Evolutionary conservation across 2,329 filamentous ascomycete species (phyloP).

Genomic region (Claviceps pazoutovae): DNA sequence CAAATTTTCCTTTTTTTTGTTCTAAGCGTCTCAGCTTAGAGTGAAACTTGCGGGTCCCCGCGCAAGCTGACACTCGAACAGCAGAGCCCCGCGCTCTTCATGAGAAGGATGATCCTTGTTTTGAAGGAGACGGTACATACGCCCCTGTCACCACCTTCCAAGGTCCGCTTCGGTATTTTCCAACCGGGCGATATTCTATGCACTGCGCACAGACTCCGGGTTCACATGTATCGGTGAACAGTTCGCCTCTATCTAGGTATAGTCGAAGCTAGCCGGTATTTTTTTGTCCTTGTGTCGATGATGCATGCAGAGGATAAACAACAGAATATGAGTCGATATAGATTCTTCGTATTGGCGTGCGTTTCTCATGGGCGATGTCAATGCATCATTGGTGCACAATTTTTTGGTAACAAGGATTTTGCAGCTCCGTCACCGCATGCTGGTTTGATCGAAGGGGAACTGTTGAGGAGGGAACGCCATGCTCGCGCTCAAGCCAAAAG

Average conservation of each 20-base stretch:
- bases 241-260: background rate
- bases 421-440: slow-evolving; percentile 26
- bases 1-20: background rate
- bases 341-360: background rate
- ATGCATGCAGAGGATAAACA: background rate
- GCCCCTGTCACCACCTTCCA: background rate
- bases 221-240: background rate
- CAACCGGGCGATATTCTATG: background rate
- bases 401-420: background rate
- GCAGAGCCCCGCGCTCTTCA: background rate
- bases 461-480: slow-evolving; percentile 87
- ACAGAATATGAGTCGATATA: background rate
- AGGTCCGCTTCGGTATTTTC: background rate
- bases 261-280: background rate
- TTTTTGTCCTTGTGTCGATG: background rate
- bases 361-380: background rate
- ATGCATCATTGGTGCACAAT: background rate
- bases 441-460: slow-evolving; percentile 57
- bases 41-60: slow-evolving; percentile 1
- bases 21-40: slow-evolving; percentile 2
- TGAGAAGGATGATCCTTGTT: background rate
- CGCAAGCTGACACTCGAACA: background rate
- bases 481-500: slow-evolving; percentile 82
- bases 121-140: background rate
- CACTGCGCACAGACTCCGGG: background rate